phyloP scores from a whole-genome alignment of 2,329 filamentous ascomycete species.

The Exophiala aquamarina region DNA sequence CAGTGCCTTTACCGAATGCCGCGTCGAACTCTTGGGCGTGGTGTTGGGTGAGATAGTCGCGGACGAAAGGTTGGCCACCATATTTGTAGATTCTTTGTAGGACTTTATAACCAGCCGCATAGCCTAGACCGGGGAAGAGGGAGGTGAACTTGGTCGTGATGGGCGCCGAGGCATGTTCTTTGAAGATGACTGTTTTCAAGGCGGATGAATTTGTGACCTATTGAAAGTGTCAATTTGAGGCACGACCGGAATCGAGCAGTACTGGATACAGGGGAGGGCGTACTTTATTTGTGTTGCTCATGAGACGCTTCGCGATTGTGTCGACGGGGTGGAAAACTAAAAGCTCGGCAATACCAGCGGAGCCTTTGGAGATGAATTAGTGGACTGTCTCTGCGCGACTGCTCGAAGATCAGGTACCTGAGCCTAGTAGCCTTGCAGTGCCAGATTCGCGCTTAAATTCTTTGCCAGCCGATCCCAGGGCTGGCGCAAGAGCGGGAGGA shows the following conservation, averaged over 20 bases:
- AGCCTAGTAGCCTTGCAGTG: constrained; percentile 82
- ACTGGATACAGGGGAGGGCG: constrained; percentile 24
- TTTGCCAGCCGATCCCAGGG: constrained; percentile 49
- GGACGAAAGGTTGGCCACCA: constrained; percentile 90
- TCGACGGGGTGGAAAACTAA: constrained; percentile 95
- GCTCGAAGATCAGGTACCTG: constrained; percentile 76
- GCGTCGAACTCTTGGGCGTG: constrained; percentile 81
- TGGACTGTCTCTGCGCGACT: constrained; percentile 16
- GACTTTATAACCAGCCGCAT: constrained; percentile 96
- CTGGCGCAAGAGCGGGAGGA: constrained; percentile 28
- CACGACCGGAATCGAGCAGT: neutral
- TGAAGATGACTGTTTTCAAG: constrained; percentile 92
- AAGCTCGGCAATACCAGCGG: constrained; percentile 88
- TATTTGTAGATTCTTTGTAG: constrained; percentile 99
- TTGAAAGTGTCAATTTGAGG: constrained; percentile 13
- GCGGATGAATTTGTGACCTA: constrained; percentile 61
- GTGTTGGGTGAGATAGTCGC: constrained; percentile 80
- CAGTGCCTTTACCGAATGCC: constrained; percentile 92
- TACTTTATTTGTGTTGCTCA: constrained; percentile 91
- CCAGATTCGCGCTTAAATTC: constrained; percentile 84
- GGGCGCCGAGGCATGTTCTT: constrained; percentile 74
- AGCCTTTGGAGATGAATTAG: constrained; percentile 57
- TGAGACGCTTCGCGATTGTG: constrained; percentile 96
- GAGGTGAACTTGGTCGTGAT: constrained; percentile 81
- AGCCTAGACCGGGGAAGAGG: constrained; percentile 93